These are phyloP conservation scores for Trichoderma brevicompactum DNA, from an alignment of 2,329 filamentous ascomycete genomes.

Conservation along the genomic window DNA sequence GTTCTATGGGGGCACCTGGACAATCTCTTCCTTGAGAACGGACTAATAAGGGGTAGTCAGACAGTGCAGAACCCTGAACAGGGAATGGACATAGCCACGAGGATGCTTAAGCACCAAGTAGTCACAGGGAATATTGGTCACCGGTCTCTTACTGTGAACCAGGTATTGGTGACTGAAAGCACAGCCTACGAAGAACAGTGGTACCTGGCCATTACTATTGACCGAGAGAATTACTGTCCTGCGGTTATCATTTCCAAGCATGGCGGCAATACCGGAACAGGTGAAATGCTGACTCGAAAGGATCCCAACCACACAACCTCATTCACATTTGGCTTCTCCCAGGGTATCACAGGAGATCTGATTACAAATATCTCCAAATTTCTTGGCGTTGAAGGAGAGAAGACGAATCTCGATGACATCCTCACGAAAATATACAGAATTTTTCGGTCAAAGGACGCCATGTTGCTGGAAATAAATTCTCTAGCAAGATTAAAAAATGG, in stretches of 20 bases:
- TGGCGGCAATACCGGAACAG: conserved; percentile 29
- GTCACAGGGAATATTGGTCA: neutral
- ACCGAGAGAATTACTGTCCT: conserved; percentile 48
- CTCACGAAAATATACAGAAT: conserved; percentile 39
- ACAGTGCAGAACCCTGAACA: conserved; percentile 30
- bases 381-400: conserved; percentile 17
- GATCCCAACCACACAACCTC: conserved; percentile 15
- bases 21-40: conserved; percentile 29
- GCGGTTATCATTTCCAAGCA: conserved; percentile 44
- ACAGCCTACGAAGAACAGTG: conserved; percentile 42
- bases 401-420: conserved; percentile 32
- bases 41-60: conserved; percentile 26
- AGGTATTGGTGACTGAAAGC: conserved; percentile 45
- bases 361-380: conserved; percentile 29
- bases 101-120: conserved; percentile 32
- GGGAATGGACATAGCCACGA: conserved; percentile 31
- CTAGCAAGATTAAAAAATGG: conserved; percentile 40
- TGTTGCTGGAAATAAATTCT: conserved; percentile 49
- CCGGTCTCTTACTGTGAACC: conserved; percentile 34
- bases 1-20: conserved; percentile 32
- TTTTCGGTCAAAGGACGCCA: conserved; percentile 54
- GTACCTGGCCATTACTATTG: conserved; percentile 49
- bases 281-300: conserved; percentile 29
- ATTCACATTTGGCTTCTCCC: conserved; percentile 37
- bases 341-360: conserved; percentile 37